Conservation (phyloP, 768 basidiomycete species). For the Dendrothele bispora region DNA sequence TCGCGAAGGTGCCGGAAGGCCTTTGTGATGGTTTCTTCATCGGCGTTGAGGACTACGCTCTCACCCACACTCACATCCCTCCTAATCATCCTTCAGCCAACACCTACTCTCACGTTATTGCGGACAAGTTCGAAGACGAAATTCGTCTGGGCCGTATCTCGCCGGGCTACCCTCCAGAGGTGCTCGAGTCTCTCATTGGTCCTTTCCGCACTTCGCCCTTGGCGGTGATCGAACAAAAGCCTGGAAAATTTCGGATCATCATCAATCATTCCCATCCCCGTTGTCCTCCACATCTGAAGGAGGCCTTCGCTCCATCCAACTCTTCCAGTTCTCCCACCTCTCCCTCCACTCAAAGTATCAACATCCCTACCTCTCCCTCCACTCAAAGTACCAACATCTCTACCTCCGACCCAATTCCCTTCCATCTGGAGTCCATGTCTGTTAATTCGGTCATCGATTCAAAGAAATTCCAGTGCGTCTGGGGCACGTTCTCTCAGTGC, state of each 20-base stretch:
- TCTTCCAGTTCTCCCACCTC: not conserved
- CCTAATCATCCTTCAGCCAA: slow-evolving; percentile 13
- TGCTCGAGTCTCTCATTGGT: slow-evolving; percentile 19
- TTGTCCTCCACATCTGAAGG: no score
- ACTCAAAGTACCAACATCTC: no score
- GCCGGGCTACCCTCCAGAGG: slow-evolving; percentile 8
- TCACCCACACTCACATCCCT: slow-evolving; percentile 11
- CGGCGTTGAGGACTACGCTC: slow-evolving; percentile 8
- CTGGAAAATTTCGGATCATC: slow-evolving; percentile 20
- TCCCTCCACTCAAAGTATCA: no score
- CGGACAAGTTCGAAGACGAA: slow-evolving; percentile 13
- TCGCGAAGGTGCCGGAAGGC: slow-evolving; percentile 14
- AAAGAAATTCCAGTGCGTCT: slow-evolving; percentile 23
- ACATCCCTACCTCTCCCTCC: not conserved
- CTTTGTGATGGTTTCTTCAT: slow-evolving; percentile 17
- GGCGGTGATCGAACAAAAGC: slow-evolving; percentile 20
- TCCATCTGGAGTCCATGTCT: slow-evolving; percentile 14
- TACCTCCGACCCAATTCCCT: no score
- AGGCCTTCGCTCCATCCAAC: slow-evolving; percentile 5
- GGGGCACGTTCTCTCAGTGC: slow-evolving; percentile 30
- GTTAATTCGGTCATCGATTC: slow-evolving; percentile 26
- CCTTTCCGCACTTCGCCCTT: slow-evolving; percentile 25
- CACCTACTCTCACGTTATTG: slow-evolving; percentile 11
- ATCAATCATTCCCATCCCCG: slow-evolving; percentile 24
- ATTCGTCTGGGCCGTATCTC: slow-evolving; percentile 12